Percentiles rank a stretch among this genome's conserved stretches.
These are phyloP conservation scores for Lentinus polychrous DNA, from an alignment of 1,284 basidiomycete genomes.

Conservation along the genomic window DNA sequence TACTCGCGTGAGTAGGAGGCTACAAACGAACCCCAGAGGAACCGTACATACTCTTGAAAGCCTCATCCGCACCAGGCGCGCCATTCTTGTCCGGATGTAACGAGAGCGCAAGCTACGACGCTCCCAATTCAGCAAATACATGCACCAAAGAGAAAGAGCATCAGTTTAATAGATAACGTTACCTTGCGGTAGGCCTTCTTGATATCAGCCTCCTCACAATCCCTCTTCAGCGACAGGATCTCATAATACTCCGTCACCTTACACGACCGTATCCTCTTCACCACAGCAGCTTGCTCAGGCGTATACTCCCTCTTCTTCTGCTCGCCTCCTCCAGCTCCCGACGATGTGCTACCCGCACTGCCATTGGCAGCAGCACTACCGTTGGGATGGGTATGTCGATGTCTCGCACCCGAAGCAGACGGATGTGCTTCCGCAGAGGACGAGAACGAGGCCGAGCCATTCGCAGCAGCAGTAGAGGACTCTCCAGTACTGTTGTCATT, in stretches of 20 bases:
- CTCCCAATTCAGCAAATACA: too few species aligned
- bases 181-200: conserved; percentile 99
- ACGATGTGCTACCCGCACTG: conserved; percentile 25
- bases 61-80: conserved; percentile 97
- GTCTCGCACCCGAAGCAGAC: conserved; percentile 60
- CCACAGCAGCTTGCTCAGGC: conserved; percentile 76
- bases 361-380: conserved; percentile 21
- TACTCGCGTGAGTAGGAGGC: conserved; percentile 3
- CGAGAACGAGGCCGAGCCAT: conserved; percentile 26
- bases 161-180: conserved; percentile 15
- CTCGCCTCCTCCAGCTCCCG: conserved; percentile 29
- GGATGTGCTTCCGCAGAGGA: conserved; percentile 57
- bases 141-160: conserved; percentile 7
- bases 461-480: background rate
- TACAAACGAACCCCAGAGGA: background rate
- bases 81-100: conserved; percentile 98
- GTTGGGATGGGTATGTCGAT: conserved; percentile 29
- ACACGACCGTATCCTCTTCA: conserved; percentile 83
- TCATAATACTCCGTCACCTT: conserved; percentile 92
- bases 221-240: conserved; percentile 80
- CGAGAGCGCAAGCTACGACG: conserved; percentile 75
- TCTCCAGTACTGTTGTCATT: too few species aligned
- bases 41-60: conserved; percentile 83
- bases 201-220: conserved; percentile 84
- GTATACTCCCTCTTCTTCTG: conserved; percentile 82